Evolutionary conservation across 2,329 filamentous ascomycete species (phyloP), one percentile per base, ranked within the genome.

Genomic region (Diaporthe caulivora): DNA sequence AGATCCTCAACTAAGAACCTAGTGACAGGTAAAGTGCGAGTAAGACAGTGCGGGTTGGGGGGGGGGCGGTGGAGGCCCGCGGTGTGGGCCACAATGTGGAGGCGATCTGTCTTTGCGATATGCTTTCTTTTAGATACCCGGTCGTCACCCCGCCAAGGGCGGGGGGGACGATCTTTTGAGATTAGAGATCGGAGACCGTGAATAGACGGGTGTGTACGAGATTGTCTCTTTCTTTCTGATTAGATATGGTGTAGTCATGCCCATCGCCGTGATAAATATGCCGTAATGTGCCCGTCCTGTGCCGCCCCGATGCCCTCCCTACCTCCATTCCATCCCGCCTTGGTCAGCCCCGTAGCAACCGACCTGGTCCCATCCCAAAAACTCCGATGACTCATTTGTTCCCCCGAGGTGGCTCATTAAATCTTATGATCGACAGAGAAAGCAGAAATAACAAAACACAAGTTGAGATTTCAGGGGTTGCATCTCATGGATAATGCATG

Each of bases 111-210:
- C 29, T 55, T 55, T 54, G 49, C 21, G 70, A 57, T 49, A 44
- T 71, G n/a, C 34, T 72, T 60, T 60, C 60, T 29, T 24, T 62
- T 62, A 70, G 73, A 74, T 74, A 74, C 73, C 73, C 73, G 64
- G 73, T 72, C 64, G 57, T n/a, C 58, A 49, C 62, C 62, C 29
- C 55, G 44, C 24, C 29, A 47, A 44, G 64, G n/a, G n/a, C n/a
- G n/a, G n/a, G n/a, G n/a, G n/a, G 70, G 57, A n/a, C 70, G 70
- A 55, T 49, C 69, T 62, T 67, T 62, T 69, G 31, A 70, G 26
- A 49, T 74, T 57, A 71, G 53, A 71, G 53, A 57, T 62, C 42
- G 44, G 58, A 60, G 55, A 49, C 31, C 55, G 55, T 58, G 69
- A 53, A 42, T 62, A 62, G 69, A 71, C 31, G 42, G 44, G 18